Evolutionary conservation across 1,284 basidiomycete species (phyloP).

Genomic region (Meira nashicola): DNA sequence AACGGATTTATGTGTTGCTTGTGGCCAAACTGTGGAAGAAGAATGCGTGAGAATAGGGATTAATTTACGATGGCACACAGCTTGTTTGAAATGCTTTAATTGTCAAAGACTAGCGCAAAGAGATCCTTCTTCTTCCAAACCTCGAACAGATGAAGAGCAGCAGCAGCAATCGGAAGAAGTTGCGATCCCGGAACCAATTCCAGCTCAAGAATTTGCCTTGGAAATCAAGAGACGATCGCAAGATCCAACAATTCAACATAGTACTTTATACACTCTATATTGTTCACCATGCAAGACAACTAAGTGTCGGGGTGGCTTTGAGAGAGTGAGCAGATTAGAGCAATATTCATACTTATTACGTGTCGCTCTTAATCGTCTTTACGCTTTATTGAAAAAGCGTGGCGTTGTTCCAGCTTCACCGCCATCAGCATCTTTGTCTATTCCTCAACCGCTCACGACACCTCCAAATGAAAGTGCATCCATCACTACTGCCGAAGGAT

Average conservation of each 20-base stretch:
- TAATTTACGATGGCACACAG: conserved; percentile 91
- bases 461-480: not conserved
- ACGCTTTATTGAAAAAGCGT: conserved; percentile 81
- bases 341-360: conserved; percentile 96
- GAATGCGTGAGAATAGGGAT: conserved; percentile 90
- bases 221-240: conserved; percentile 25
- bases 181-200: conserved; percentile 24
- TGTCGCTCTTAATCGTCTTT: conserved; percentile 86
- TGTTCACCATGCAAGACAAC: conserved; percentile 68
- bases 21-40: conserved; percentile 87
- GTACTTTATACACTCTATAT: conserved; percentile 51
- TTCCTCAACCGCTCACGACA: conserved; percentile 8
- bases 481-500: not conserved
- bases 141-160: not conserved
- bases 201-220: conserved; percentile 35
- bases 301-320: conserved; percentile 63
- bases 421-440: conserved; percentile 17
- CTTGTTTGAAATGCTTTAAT: conserved; percentile 74
- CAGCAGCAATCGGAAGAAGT: conserved; percentile 15
- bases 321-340: conserved; percentile 85
- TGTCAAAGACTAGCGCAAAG: conserved; percentile 58
- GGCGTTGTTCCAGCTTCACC: conserved; percentile 78
- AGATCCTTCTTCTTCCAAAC: conserved; percentile 16
- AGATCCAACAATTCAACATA: not conserved
- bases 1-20: conserved; percentile 82